Base-by-base conservation (phyloP, 2,329 filamentous ascomycete genomes). In the Alternaria hordeiaustralica region DNA sequence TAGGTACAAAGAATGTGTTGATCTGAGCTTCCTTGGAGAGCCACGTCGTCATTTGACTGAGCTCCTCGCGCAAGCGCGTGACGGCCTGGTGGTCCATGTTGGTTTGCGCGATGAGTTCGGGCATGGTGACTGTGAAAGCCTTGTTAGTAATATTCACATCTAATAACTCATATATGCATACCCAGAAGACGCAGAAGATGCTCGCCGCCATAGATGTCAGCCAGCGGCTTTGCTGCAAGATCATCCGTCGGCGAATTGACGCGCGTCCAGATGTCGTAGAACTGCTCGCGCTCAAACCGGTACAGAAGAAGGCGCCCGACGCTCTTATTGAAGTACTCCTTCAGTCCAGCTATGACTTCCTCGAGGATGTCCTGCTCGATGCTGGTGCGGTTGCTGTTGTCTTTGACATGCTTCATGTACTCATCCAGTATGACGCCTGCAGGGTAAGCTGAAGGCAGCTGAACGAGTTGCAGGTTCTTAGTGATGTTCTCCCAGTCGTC, bases 401-500 rank as follows among this genome's bases (percentile, higher is more conserved):
- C 71, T 90, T 90, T 28, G 86, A 86, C 65, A 85, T 87, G 82
- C 93, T 91, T 74, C 89, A 90, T 84, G 79, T 97, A 99, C 68
- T 95, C 91, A 53, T 93, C 87, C 15, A 99, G 83, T 65, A 99
- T 93, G 68, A 88, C 83, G 67, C 87, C 88, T 63, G 96, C 93
- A 1, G 95, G 89, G 55, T 90, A 88, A 26, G 86, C 84, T 50
- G 93, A 90, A 0, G 96, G 96, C 15, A 99, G 85, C 2, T 92
- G 90, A 30, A 97, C 93, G 5, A 98, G 89, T 76, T 95, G 92
- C 71, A 93, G 89, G 77, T 96, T 96, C 83, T 97, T 98, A 60
- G 96, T 99, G 65, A 99, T 90, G 73, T 97, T 97, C 80, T 99
- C 96, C 96, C 96, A 99, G 79, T 99, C 96, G 78, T 99, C 96